Base-by-base conservation (phyloP, 495 filamentous ascomycete species). In the Aspergillus kassunensis region DNA sequence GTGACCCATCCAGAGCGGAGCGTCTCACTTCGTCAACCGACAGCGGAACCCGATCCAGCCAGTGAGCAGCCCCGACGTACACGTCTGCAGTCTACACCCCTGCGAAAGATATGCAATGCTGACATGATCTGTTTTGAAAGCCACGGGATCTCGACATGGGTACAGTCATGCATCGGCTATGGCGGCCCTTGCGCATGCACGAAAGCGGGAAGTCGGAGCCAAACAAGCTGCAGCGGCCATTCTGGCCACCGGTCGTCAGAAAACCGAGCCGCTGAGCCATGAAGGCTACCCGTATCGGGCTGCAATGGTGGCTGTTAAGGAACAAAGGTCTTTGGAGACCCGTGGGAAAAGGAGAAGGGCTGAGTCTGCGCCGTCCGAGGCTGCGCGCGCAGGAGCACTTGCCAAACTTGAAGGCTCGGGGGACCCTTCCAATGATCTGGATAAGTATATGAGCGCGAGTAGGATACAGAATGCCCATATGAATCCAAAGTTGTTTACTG, bases 211-310 rank as follows among this genome's bases (percentile, higher is more conserved):
- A 0, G 68, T 79, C 23, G 79, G 83, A 62, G 59, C 83, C 29
- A 69, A 74, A 30, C 80, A 80, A 15, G 63, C 80, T 20, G 79
- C 83, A 23, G 86, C 87, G 16, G 86, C 88, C 13, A 60, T 80
- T 18, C 69, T 82, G 37, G 87, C 85, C 11, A 83, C 84, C 58
- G 84, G 91, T 64, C 82, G 83, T 62, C 80, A 78, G 58, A 73
- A 75, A 66, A 72, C 82, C 39, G 72, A 77, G 19, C 75, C 79
- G 52, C 60, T 70, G 39, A 87, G 79, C 56, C 62, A 78, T 5
- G 77, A 83, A 41, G 85, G 85, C 27, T 79, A 85, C 8, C 88
- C 86, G 54, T 79, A 85, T 8, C 89, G 86, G 54, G 90, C 90
- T 18, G 90, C 90, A 0, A 56, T 87, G 20, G 65, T 85, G 2